Percentiles rank a stretch among this genome's conserved stretches.
Evolutionary conservation across 2,329 filamentous ascomycete species (phyloP).

Genomic region (Xylariaceae sp.): DNA sequence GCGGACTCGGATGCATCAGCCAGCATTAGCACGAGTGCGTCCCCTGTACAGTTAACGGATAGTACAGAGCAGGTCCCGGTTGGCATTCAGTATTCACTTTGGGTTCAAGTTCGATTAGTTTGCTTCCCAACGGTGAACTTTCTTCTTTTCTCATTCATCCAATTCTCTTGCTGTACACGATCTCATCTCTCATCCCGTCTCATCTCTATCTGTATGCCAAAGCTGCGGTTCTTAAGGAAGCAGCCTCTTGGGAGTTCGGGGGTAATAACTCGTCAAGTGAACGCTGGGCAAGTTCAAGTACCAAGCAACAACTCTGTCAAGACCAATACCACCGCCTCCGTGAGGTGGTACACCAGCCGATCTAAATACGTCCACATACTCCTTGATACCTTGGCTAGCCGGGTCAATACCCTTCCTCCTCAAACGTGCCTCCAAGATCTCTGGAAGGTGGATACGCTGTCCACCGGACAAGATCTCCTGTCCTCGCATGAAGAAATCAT

Average conservation of each 20-base stretch:
- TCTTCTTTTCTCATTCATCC: too few relatives aligned
- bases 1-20: too few relatives aligned
- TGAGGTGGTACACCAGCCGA: constrained; percentile 85
- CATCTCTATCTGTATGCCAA: neutral
- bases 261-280: constrained; percentile 55
- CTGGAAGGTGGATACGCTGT: constrained; percentile 82
- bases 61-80: neutral
- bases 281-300: constrained; percentile 57
- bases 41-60: neutral
- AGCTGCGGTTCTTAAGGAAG: constrained; percentile 37
- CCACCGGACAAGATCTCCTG: constrained; percentile 92
- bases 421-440: constrained; percentile 73
- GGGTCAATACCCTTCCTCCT: constrained; percentile 78
- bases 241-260: constrained; percentile 57
- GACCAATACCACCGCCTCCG: constrained; percentile 82
- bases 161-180: neutral
- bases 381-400: constrained; percentile 68
- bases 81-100: neutral
- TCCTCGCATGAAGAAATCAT: constrained; percentile 80
- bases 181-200: neutral
- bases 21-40: neutral
- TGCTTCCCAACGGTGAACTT: too few relatives aligned
- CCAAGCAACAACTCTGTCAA: constrained; percentile 78
- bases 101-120: too few relatives aligned
- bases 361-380: constrained; percentile 79